These are phyloP conservation scores for Neonectria punicea DNA, from an alignment of 2,329 filamentous ascomycete genomes.

Conservation along the genomic window DNA sequence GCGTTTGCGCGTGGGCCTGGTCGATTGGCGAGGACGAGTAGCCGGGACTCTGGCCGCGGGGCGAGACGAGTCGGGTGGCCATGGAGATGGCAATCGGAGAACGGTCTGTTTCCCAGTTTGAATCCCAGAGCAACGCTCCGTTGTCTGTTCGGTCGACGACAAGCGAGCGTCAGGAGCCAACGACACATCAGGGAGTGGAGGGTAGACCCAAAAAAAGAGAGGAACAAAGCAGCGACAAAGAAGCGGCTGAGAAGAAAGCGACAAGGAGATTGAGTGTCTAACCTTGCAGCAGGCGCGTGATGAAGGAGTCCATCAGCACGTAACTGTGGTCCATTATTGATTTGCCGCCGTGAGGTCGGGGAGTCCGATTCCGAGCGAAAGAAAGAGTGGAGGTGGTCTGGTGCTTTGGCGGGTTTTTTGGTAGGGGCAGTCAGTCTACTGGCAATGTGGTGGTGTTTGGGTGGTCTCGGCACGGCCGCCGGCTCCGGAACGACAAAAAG, in stretches of 20 bases:
- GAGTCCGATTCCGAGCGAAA: constrained; percentile 30
- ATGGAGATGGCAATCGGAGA: constrained; percentile 39
- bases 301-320: constrained; percentile 36
- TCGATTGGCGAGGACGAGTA: constrained; percentile 31
- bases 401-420: not conserved
- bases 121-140: constrained; percentile 35
- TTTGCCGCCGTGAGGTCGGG: constrained; percentile 21
- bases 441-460: constrained; percentile 8
- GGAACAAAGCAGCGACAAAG: not conserved
- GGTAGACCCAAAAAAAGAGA: not conserved
- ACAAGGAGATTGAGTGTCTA: constrained; percentile 26
- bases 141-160: constrained; percentile 36
- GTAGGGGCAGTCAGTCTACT: not conserved
- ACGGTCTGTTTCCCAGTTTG: constrained; percentile 14
- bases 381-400: constrained; percentile 19
- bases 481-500: constrained; percentile 7
- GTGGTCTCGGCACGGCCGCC: not conserved
- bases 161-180: constrained; percentile 38
- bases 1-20: constrained; percentile 17
- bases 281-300: constrained; percentile 41
- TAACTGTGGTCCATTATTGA: constrained; percentile 40
- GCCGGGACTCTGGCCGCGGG: constrained; percentile 27
- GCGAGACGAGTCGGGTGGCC: constrained; percentile 36
- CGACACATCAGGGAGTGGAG: constrained; percentile 19
- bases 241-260: not conserved